Evolutionary conservation across 2,329 filamentous ascomycete genomes (phyloP).

Genomic region (Curvularia hawaiiensis): DNA sequence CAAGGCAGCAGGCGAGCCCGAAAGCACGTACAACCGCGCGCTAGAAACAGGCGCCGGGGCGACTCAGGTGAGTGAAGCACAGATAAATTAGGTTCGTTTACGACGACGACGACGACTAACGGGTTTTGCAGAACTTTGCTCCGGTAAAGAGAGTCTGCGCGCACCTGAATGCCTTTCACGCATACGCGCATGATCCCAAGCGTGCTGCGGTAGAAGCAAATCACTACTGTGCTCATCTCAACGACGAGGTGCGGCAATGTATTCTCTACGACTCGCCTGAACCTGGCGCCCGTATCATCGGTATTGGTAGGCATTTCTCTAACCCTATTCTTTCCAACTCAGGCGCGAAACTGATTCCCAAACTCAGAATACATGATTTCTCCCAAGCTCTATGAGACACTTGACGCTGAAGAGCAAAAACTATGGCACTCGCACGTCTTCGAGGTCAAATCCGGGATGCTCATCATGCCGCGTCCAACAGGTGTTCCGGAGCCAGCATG

Average conservation of each 20-base stretch:
- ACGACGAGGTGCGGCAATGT: conserved; percentile 80
- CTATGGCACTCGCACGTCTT: conserved; percentile 81
- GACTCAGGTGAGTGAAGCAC: conserved; percentile 57
- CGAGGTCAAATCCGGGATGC: conserved; percentile 78
- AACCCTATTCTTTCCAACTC: not conserved
- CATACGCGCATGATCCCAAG: conserved; percentile 73
- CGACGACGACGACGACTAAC: not conserved
- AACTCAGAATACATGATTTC: conserved; percentile 80
- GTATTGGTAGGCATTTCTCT: conserved; percentile 55
- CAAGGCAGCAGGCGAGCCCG: conserved; percentile 55
- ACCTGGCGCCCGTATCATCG: conserved; percentile 74
- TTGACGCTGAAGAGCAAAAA: conserved; percentile 69
- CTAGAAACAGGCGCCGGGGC: conserved; percentile 66
- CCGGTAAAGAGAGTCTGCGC: conserved; percentile 76
- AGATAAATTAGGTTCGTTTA: not conserved
- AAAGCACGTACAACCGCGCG: conserved; percentile 61
- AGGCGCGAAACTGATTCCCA: not conserved
- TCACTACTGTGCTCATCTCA: conserved; percentile 83
- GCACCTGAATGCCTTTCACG: conserved; percentile 85
- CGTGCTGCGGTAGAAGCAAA: conserved; percentile 73
- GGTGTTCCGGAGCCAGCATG: conserved; percentile 65
- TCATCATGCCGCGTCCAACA: conserved; percentile 71
- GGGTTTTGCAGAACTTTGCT: conserved; percentile 62
- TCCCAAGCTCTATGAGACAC: conserved; percentile 67
- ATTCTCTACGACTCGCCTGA: conserved; percentile 78